These are phyloP conservation scores for Phytophthora chlamydospora DNA, from an alignment of 352 stramenopile species.

Conservation along the genomic window DNA sequence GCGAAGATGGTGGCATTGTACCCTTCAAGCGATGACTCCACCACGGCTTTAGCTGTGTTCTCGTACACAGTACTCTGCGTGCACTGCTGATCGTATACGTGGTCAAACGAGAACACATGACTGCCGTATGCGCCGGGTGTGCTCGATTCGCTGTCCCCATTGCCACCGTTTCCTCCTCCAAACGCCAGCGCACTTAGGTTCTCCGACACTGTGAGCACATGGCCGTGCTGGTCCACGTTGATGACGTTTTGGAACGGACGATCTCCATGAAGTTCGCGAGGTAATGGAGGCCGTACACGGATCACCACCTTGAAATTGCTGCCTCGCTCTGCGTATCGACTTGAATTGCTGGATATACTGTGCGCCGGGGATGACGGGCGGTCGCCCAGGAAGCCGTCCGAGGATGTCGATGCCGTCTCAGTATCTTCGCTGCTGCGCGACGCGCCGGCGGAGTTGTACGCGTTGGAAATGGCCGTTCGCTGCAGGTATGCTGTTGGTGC, in stretches of 20 bases:
- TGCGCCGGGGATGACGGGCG: constrained; percentile 48
- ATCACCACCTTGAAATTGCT: constrained; percentile 95
- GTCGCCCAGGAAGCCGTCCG: constrained; percentile 42
- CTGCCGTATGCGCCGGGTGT: constrained; percentile 73
- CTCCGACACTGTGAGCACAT: constrained; percentile 90
- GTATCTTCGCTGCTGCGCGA: constrained; percentile 46
- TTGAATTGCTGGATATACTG: constrained; percentile 39
- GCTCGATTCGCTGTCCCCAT: constrained; percentile 19
- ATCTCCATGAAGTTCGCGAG: constrained; percentile 88
- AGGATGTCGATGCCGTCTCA: constrained; percentile 66
- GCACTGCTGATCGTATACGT: constrained; percentile 93
- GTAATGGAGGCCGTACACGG: constrained; percentile 87
- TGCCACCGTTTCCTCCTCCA: constrained; percentile 33
- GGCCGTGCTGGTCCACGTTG: constrained; percentile 82
- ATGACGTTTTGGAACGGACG: constrained; percentile 92
- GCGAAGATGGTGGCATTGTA: constrained; percentile 94
- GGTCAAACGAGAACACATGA: constrained; percentile 94
- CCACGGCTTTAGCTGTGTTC: constrained; percentile 92
- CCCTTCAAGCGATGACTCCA: constrained; percentile 92
- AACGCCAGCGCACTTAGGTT: constrained; percentile 66
- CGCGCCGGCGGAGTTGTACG: constrained; percentile 48
- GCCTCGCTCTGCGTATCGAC: constrained; percentile 50
- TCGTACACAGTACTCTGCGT: constrained; percentile 94
- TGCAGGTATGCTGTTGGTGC: constrained; percentile 45
- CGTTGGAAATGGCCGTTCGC: constrained; percentile 68